A percentile compares a stretch with the other conserved stretches of the same genome.
phyloP scores from a whole-genome alignment of 2,329 filamentous ascomycete species.

The Arachnomyces sp. region DNA sequence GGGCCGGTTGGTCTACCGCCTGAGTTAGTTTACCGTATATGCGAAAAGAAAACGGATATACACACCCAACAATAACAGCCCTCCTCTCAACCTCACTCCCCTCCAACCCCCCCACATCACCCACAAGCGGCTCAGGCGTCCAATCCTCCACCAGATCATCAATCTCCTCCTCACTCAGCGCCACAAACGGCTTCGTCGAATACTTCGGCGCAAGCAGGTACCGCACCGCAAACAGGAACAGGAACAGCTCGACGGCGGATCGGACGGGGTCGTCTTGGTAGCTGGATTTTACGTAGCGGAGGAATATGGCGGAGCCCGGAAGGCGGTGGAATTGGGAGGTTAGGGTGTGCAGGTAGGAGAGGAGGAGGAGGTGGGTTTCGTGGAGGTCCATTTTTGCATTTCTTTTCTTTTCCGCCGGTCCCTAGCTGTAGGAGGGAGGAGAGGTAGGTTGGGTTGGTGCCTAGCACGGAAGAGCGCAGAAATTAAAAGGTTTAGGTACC shows the following conservation, averaged over 20 bases:
- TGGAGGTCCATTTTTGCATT: slow-evolving; percentile 46
- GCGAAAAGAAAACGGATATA: slow-evolving; percentile 3
- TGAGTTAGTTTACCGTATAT: not conserved
- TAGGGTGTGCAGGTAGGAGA: slow-evolving; percentile 47
- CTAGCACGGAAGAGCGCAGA: not conserved
- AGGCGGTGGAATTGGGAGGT: slow-evolving; percentile 73
- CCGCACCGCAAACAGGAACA: slow-evolving; percentile 90
- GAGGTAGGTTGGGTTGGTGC: not conserved
- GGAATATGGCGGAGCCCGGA: slow-evolving; percentile 85
- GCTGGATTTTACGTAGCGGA: slow-evolving; percentile 91
- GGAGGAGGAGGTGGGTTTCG: slow-evolving; percentile 46
- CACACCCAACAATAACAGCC: slow-evolving; percentile 79
- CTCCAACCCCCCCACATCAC: slow-evolving; percentile 64
- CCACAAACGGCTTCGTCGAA: slow-evolving; percentile 83
- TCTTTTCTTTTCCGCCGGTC: not conserved
- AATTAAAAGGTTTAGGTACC: not conserved
- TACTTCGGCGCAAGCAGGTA: slow-evolving; percentile 90
- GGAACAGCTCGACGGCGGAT: slow-evolving; percentile 82
- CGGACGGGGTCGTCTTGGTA: slow-evolving; percentile 96
- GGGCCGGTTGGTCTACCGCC: slow-evolving; percentile 68
- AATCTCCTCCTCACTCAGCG: slow-evolving; percentile 89
- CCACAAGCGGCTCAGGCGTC: slow-evolving; percentile 87
- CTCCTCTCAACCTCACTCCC: slow-evolving; percentile 73
- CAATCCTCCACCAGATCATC: slow-evolving; percentile 95
- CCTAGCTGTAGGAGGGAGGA: slow-evolving; percentile 1